Evolutionary conservation across 1,284 basidiomycete genomes (phyloP).

Genomic region (Heterobasidion occidentale): DNA sequence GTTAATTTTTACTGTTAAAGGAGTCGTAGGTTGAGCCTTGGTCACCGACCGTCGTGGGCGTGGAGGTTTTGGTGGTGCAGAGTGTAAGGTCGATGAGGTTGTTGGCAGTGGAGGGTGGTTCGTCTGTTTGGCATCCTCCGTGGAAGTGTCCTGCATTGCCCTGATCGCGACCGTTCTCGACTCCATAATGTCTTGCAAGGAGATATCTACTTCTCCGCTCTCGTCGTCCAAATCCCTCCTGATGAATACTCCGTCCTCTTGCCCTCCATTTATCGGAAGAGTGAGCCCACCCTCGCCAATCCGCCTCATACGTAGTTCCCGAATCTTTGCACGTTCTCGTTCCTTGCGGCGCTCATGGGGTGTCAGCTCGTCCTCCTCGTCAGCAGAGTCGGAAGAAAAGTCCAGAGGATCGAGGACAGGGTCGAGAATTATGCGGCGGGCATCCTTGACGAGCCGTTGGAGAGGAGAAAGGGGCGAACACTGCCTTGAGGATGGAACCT

Average conservation of each 20-base stretch:
- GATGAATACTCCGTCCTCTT: constrained; percentile 35
- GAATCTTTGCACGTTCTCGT: constrained; percentile 42
- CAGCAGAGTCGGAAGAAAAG: constrained; percentile 24
- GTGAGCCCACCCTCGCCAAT: constrained; percentile 26
- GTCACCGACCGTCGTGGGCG: neutral
- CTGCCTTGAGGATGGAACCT: constrained; percentile 29
- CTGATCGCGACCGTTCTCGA: neutral
- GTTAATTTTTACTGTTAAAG: neutral
- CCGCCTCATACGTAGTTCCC: constrained; percentile 46
- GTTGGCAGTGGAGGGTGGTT: neutral
- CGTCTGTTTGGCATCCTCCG: neutral
- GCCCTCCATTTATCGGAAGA: constrained; percentile 8
- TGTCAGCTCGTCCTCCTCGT: constrained; percentile 31
- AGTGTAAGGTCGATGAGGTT: neutral
- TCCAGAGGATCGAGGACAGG: constrained; percentile 41
- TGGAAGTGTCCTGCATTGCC: neutral
- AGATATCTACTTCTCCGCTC: constrained; percentile 50
- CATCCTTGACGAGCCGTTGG: constrained; percentile 51
- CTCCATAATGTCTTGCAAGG: constrained; percentile 1
- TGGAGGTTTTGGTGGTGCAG: neutral
- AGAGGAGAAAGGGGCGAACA: constrained; percentile 46
- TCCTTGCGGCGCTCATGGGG: constrained; percentile 31
- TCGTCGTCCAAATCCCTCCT: constrained; percentile 51
- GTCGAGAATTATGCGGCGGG: constrained; percentile 46
- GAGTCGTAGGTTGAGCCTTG: neutral